Evolutionary conservation across 1,284 basidiomycete species (phyloP), one percentile per base, ranked within the genome.

Genomic region (Kwoniella shivajii): DNA sequence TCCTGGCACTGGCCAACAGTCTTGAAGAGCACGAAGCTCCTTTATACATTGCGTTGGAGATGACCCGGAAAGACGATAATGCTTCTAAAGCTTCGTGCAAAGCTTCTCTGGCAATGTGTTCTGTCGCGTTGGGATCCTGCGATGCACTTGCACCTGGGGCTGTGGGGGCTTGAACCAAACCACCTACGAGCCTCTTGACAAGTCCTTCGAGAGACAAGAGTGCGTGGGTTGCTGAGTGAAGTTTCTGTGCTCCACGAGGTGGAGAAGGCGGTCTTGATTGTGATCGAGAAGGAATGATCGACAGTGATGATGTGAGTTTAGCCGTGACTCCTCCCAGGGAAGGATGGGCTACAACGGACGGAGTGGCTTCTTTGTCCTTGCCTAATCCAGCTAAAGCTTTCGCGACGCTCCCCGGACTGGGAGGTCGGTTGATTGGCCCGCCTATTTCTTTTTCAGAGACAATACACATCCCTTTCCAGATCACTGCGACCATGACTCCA

Each of bases 391-490:
- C 60, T 13, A 78, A 60, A 0, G 77, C 77, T 44, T 64, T 65
- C 33, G 69, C 63, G 13, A 78, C 71, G 30, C 63, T 66, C 11
- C 63, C 63, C 1, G 77, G 76, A 49, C 68, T 71, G 3, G 77
- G 77, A 4, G 75, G 68, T 26, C 74, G 65, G 38, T 50, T 54
- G 14, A 37, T 20, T 7, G 48, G 11, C 3, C 54, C 24, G 16
- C 52, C 41, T 11, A 59, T 26, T 31, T 75, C 72, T 43, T 68
- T 71, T 27, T 73, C 73, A 20, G 68, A 61, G 24, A 74, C 64
- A 31, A 71, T 54, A 57, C 74, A 71, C 69, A 79, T 75, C 11
- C 75, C 78, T 45, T 74, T 74, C 78, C 78, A 79, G 34, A 76
- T 67, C 5, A 75, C 68, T 4, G 77, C 67, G 10, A 78, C 77